Evolutionary conservation across 2,329 filamentous ascomycete genomes (phyloP), one percentile per base, ranked within the genome.

Genomic region (Plenodomus biglobosus): DNA sequence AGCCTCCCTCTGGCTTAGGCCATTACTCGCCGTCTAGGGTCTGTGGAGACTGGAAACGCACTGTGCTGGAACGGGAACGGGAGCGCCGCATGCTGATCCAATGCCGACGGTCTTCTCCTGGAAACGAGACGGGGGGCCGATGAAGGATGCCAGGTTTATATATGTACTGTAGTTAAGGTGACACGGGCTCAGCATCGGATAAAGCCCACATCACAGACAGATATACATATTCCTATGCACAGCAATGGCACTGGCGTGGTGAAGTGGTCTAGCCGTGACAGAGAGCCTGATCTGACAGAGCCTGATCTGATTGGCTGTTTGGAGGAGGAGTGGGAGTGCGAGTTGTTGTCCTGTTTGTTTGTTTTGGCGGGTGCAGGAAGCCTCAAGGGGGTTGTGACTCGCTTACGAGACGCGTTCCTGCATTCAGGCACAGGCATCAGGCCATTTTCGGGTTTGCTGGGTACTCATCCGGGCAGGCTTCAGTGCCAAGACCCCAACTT

Each of bases 51-150:
- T 24, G 44, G 39, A 41, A 30, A 40, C 20, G 53, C 51, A 56
- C 53, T 41, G 49, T n/a, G 38, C 52, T 46, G 40, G 17, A 30
- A 46, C 35, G 45, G 48, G 52, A 46, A 49, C 52, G 52, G 49
- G 52, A 48, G 30, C 42, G 46, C 48, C 46, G 41, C 18, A 17
- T 45, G 40, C 24, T 38, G 46, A 42, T 19, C 38, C 32, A 17
- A 11, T 11, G 27, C 27, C 27, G 27, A 3, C 8, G 27, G 13
- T 11, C 6, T 15, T 32, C 27, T 15, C 27, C 27, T 49, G 38
- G 30, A 44, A 38, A 37, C 3, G 10, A 37, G 35, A 8, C 35
- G 16, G 35, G 16, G n/a, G 18, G 35, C 18, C 35, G 7, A 37
- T 37, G 35, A 32, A 32, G 13, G 22, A 24, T 24, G 22, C 22